A percentile compares a stretch with the other conserved stretches of the same genome.
These are phyloP conservation scores for Hyphochytrium catenoides DNA, from an alignment of 352 stramenopile genomes.

Conservation along the genomic window DNA sequence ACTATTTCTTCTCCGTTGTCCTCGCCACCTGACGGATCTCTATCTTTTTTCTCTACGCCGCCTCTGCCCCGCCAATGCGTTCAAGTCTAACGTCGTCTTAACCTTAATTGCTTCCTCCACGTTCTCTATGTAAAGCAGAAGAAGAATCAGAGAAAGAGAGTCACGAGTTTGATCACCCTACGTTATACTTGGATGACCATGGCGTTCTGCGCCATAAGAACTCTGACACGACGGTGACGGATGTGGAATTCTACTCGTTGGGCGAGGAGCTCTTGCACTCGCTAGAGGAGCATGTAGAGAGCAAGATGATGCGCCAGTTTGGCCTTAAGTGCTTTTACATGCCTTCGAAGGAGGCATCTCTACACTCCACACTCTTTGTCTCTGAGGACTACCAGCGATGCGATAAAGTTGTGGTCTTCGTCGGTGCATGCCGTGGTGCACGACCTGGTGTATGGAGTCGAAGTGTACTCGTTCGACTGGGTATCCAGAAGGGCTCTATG, in stretches of 20 bases:
- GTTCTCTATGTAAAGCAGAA: no score
- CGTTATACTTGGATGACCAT: slow-evolving; percentile 53
- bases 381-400: slow-evolving; percentile 47
- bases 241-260: slow-evolving; percentile 55
- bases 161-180: slow-evolving; percentile 41
- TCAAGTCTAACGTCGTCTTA: no score
- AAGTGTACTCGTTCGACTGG: slow-evolving; percentile 45
- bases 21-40: no score
- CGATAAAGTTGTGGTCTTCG: slow-evolving; percentile 55
- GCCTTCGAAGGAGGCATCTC: slow-evolving; percentile 21
- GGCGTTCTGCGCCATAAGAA: slow-evolving; percentile 60
- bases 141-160: no score
- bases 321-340: slow-evolving; percentile 48
- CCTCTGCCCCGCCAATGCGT: no score
- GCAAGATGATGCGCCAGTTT: slow-evolving; percentile 48
- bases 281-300: slow-evolving; percentile 54
- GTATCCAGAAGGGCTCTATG: slow-evolving; percentile 62
- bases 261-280: slow-evolving; percentile 64
- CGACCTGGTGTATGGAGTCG: slow-evolving; percentile 60
- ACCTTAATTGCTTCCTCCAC: no score
- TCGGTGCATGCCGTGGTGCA: slow-evolving; percentile 43
- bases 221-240: slow-evolving; percentile 43
- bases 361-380: slow-evolving; percentile 57
- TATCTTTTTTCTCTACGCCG: no score
- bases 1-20: no score